Conservation (phyloP, 140 eudicot species). For the Senecio squalidus region DNA sequence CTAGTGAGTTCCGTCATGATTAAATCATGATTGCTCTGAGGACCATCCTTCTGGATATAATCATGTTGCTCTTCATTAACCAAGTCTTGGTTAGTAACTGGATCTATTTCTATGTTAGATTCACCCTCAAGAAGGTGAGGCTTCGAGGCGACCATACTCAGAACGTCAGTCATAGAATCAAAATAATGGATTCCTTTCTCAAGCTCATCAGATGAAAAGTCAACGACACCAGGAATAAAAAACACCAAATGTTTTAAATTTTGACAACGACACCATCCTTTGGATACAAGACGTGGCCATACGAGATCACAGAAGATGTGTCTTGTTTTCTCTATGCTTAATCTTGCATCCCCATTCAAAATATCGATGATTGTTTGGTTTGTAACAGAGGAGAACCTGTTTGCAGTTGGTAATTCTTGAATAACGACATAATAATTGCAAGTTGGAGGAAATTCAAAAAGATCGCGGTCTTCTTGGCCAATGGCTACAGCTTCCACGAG, state of each 20-base stretch:
- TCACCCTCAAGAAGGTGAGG: constrained; percentile 31
- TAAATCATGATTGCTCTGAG: not conserved
- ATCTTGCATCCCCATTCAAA: constrained; percentile 42
- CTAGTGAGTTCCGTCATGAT: not conserved
- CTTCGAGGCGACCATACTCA: constrained; percentile 52
- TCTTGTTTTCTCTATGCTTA: constrained; percentile 50
- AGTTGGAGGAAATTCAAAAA: not conserved
- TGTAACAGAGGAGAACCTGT: constrained; percentile 45
- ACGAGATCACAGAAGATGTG: constrained; percentile 80
- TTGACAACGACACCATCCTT: constrained; percentile 60
- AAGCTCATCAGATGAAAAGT: constrained; percentile 48
- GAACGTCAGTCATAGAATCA: constrained; percentile 53
- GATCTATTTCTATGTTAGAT: not conserved
- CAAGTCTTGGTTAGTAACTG: not conserved
- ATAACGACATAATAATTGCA: not conserved
- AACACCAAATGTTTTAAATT: constrained; percentile 47
- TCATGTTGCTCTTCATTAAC: not conserved
- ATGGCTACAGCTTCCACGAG: not conserved
- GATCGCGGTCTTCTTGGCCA: not conserved
- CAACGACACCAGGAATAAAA: constrained; percentile 51
- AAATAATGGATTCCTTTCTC: constrained; percentile 53
- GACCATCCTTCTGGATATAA: not conserved
- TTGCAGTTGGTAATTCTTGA: not conserved
- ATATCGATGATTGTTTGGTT: constrained; percentile 36
- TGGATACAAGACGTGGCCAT: constrained; percentile 74